Conservation (phyloP, 2,329 filamentous ascomycete genomes). For the Xylaria sp. region DNA sequence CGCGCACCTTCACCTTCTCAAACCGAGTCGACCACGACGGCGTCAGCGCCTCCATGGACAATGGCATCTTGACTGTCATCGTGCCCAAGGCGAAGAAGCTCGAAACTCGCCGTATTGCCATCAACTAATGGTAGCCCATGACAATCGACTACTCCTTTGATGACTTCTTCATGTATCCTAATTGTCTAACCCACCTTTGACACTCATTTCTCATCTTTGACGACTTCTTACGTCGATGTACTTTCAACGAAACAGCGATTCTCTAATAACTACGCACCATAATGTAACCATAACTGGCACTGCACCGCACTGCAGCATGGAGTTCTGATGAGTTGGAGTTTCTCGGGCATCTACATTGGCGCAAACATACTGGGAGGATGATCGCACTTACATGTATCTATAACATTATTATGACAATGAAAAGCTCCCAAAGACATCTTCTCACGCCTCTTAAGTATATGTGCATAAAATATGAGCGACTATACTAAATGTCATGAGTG, state of each 20-base stretch:
- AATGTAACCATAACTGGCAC: not conserved
- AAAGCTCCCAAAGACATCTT: not conserved
- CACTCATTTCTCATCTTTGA: constrained; percentile 7
- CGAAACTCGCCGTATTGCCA: constrained; percentile 63
- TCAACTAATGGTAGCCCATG: constrained; percentile 54
- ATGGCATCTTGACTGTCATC: constrained; percentile 71
- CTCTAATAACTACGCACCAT: not conserved
- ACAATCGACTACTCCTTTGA: not conserved
- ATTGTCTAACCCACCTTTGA: not conserved
- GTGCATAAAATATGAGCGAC: not conserved
- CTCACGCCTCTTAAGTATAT: not conserved
- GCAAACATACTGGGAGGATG: not conserved
- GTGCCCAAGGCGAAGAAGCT: constrained; percentile 74
- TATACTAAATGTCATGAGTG: not conserved
- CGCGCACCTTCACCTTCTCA: constrained; percentile 75
- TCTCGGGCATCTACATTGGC: constrained; percentile 17
- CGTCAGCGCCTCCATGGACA: constrained; percentile 70
- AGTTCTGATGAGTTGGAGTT: not conserved
- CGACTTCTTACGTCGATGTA: not conserved
- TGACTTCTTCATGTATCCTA: not conserved
- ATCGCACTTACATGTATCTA: not conserved
- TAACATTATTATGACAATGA: not conserved
- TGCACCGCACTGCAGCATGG: not conserved
- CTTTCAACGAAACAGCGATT: not conserved
- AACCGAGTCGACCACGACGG: constrained; percentile 68